Percentiles rank a stretch among this genome's conserved stretches.
Evolutionary conservation across 305 asterid genomes (phyloP).

Genomic region (Fraxinus velutina): DNA sequence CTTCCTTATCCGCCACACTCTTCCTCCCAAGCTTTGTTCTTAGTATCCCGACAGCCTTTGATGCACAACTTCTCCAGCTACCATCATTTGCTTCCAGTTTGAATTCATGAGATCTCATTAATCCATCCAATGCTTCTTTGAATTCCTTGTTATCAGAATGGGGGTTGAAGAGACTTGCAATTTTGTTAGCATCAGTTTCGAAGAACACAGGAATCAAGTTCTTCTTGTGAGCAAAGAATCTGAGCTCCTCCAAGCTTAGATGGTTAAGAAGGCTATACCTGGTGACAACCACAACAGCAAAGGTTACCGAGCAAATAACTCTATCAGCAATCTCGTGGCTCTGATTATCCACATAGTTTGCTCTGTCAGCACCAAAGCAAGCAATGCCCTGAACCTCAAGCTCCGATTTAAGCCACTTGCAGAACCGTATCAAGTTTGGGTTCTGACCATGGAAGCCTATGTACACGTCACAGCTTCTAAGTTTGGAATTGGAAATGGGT

Average conservation of each 20-base stretch:
- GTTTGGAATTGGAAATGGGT: constrained; percentile 40
- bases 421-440: constrained; percentile 40
- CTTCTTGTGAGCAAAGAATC: constrained; percentile 84
- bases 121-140: constrained; percentile 62
- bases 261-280: constrained; percentile 35
- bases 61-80: constrained; percentile 62
- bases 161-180: constrained; percentile 28
- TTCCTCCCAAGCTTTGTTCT: constrained; percentile 68
- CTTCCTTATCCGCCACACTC: constrained; percentile 55
- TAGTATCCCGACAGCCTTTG: constrained; percentile 51
- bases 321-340: constrained; percentile 52
- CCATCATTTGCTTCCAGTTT: constrained; percentile 61
- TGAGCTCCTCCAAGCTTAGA: constrained; percentile 63
- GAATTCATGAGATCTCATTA: constrained; percentile 52
- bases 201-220: constrained; percentile 59
- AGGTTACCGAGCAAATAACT: constrained; percentile 42
- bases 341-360: constrained; percentile 41
- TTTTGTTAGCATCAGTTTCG: constrained; percentile 29
- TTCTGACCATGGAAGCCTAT: constrained; percentile 48
- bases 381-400: constrained; percentile 52
- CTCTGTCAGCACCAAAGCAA: constrained; percentile 46
- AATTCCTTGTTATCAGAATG: constrained; percentile 51
- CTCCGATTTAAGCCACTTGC: constrained; percentile 51
- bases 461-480: constrained; percentile 45
- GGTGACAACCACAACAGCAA: constrained; percentile 40